phyloP scores from a whole-genome alignment of 352 stramenopile genomes.

The Pythium vanterpoolii region DNA sequence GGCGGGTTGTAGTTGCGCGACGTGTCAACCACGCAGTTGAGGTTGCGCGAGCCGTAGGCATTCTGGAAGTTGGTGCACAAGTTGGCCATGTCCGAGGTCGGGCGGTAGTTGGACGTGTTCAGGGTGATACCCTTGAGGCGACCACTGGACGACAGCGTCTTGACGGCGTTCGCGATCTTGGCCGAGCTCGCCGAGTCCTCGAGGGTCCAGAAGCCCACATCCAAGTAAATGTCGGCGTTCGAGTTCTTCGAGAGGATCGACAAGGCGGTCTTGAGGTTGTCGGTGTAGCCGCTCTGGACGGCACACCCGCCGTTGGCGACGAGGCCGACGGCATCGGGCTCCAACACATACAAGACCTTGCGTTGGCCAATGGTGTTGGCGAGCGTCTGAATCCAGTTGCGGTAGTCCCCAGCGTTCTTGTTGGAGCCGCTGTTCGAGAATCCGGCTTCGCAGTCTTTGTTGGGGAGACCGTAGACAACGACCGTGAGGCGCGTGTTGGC shows the following conservation, averaged over 20 bases:
- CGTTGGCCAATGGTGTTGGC: slow-evolving; percentile 34
- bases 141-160: slow-evolving; percentile 30
- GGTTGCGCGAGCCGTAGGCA: slow-evolving; percentile 32
- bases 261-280: slow-evolving; percentile 43
- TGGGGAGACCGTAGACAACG: slow-evolving; percentile 67
- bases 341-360: slow-evolving; percentile 69
- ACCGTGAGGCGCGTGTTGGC: slow-evolving; percentile 38
- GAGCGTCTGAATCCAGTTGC: slow-evolving; percentile 38
- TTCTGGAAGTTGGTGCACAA: slow-evolving; percentile 59
- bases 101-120: slow-evolving; percentile 81
- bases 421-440: slow-evolving; percentile 22
- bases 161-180: slow-evolving; percentile 34
- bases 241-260: slow-evolving; percentile 37
- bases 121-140: slow-evolving; percentile 62
- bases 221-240: slow-evolving; percentile 61
- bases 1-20: slow-evolving; percentile 45
- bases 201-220: slow-evolving; percentile 63
- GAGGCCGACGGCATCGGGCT: slow-evolving; percentile 57
- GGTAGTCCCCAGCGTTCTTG: slow-evolving; percentile 37
- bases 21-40: slow-evolving; percentile 65
- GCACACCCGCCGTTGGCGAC: slow-evolving; percentile 44
- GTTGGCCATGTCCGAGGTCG: slow-evolving; percentile 36
- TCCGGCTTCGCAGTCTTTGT: slow-evolving; percentile 58
- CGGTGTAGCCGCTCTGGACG: slow-evolving; percentile 31
- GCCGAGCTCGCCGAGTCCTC: slow-evolving; percentile 11